Percentiles rank a stretch among this genome's conserved stretches.
Conservation (phyloP, 2,329 filamentous ascomycete species). For the Aspergillus caelatus region DNA sequence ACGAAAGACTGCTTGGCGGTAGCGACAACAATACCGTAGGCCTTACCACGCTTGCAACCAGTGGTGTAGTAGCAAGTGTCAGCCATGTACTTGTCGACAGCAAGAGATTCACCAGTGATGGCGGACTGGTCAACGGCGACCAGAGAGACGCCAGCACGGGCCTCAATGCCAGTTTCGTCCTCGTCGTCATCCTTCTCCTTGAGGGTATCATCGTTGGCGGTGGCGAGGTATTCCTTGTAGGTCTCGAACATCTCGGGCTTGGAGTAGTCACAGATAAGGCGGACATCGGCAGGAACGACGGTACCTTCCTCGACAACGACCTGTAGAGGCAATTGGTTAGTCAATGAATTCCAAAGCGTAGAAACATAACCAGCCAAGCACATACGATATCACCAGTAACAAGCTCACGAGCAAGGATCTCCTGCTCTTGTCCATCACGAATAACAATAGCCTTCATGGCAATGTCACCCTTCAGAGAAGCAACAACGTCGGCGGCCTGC, state of each 20-base stretch:
- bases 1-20: conserved; percentile 75
- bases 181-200: conserved; percentile 62
- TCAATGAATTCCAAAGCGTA: neutral
- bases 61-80: conserved; percentile 78
- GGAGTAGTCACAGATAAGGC: conserved; percentile 73
- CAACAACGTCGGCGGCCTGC: conserved; percentile 76
- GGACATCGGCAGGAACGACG: conserved; percentile 69
- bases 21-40: conserved; percentile 68
- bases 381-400: conserved; percentile 75
- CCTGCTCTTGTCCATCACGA: conserved; percentile 67
- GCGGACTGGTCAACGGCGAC: conserved; percentile 77
- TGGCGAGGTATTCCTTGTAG: conserved; percentile 67
- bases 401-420: conserved; percentile 71
- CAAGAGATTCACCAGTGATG: conserved; percentile 79
- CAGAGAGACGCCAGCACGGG: conserved; percentile 65
- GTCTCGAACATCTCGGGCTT: conserved; percentile 67
- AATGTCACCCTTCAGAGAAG: conserved; percentile 75
- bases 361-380: conserved; percentile 11
- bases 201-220: conserved; percentile 62
- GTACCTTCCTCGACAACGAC: conserved; percentile 72
- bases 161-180: conserved; percentile 56
- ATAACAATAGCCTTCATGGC: conserved; percentile 72
- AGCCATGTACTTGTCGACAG: conserved; percentile 65
- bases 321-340: conserved; percentile 36
- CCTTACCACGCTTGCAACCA: conserved; percentile 79